These are phyloP conservation scores for Lactuca sativa DNA, from an alignment of 129 eudicot species.

Conservation along the genomic window DNA sequence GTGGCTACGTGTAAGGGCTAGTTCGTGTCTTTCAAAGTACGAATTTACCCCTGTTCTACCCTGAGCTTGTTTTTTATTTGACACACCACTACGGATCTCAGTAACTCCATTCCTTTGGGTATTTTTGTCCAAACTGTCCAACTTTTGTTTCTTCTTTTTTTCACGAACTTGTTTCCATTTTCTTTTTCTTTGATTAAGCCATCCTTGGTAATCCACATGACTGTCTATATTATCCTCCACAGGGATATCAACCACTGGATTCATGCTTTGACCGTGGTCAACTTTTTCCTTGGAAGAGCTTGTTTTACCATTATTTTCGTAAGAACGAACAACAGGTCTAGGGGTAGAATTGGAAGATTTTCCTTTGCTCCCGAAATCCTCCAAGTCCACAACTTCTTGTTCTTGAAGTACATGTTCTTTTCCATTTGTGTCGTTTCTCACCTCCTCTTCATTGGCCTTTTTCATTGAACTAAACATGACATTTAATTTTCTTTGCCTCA, in stretches of 20 bases:
- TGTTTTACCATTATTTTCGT: constrained; percentile 48
- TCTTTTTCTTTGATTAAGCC: constrained; percentile 83
- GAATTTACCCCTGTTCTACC: constrained; percentile 78
- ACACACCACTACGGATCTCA: constrained; percentile 33
- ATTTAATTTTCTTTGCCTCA: constrained; percentile 77
- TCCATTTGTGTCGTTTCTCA: constrained; percentile 28
- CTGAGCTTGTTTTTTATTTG: constrained; percentile 40
- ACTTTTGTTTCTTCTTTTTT: constrained; percentile 79
- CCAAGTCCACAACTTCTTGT: constrained; percentile 62
- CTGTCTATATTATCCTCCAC: constrained; percentile 50
- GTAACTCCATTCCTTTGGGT: constrained; percentile 37
- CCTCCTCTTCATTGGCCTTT: constrained; percentile 37
- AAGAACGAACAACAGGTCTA: constrained; percentile 72
- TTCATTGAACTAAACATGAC: constrained; percentile 56
- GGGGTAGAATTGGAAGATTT: constrained; percentile 48
- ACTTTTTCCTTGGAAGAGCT: constrained; percentile 21
- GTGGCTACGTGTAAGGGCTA: constrained; percentile 60
- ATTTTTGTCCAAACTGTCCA: constrained; percentile 41
- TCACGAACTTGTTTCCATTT: constrained; percentile 93
- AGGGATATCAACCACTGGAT: constrained; percentile 13
- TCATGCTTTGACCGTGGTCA: constrained; percentile 30
- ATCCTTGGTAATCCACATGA: constrained; percentile 82
- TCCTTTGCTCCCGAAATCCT: constrained; percentile 68
- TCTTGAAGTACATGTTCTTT: constrained; percentile 36
- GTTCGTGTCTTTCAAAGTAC: constrained; percentile 74